Base-by-base conservation (phyloP, 495 filamentous ascomycete genomes). In the Rhypophila decipiens region DNA sequence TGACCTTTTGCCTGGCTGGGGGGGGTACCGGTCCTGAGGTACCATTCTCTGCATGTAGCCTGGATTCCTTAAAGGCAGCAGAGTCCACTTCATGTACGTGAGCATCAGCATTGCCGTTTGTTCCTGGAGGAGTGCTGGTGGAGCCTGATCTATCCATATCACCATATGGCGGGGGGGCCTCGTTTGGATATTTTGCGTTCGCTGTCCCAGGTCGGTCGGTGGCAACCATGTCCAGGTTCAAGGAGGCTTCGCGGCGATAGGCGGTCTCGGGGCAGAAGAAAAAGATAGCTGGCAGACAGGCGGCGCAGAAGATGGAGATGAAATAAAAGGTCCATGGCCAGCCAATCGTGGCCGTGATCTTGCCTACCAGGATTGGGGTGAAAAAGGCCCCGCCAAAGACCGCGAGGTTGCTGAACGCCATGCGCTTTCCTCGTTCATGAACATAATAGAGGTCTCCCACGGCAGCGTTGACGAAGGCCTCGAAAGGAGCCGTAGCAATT, bases 321-420 rank as follows among this genome's bases (percentile, higher is more conserved):
- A 88, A 72, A 47, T 85, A 86, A 53, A 90, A 90, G 0, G 78
- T 80, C 86, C 86, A 89, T 56, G 74, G 62, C 88, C 88, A 96
- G 21, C 79, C 76, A 12, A 96, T 74, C 0, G 73, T 71, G 37
- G 76, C 67, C 18, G 89, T 90, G 49, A 95, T 90, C 59, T 86
- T 90, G 24, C 90, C 90, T 10, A 90, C 88, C 9, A 91, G 65
- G 22, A 95, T 87, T 0, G 89, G 90, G 0, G 90, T 95, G 60
- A 95, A 84, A 57, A 96, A 96, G 3, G 90, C 88, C 5, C 89
- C 88, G 1, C 90, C 90, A 60, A 94, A 96, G 9, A 95, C 74
- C 3, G 90, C 82, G 41, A 96, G 77, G 61, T 95, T 96, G 10
- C 84, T 83, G 24, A 94, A 70, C 9, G 90, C 90, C 90, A 96